Conservation (phyloP, 169 alveolate species). For the Miamiensis avidus region DNA sequence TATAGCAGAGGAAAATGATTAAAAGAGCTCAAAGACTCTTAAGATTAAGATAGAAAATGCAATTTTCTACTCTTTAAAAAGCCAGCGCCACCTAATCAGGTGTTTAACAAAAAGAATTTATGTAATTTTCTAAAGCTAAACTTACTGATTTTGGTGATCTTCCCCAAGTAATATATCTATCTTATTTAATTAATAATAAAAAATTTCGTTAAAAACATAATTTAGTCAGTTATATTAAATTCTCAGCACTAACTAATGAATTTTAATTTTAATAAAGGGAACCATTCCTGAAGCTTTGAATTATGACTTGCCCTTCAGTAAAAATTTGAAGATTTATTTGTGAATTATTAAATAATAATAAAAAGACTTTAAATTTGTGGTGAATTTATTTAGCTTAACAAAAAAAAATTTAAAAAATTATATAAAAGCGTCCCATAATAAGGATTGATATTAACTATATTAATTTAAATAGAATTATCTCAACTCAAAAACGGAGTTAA, state of each 20-base stretch:
- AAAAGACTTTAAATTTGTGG: background rate
- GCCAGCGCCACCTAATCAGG: background rate
- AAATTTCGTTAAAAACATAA: no score
- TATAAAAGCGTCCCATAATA: background rate
- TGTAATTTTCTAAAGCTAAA: slow-evolving; percentile 59
- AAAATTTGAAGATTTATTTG: slow-evolving; percentile 17
- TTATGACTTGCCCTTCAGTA: slow-evolving; percentile 70
- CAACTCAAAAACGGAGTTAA: slow-evolving; percentile 64
- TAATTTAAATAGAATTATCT: slow-evolving; percentile 41
- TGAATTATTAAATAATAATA: slow-evolving; percentile 12
- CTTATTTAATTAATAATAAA: no score
- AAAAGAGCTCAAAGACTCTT: background rate
- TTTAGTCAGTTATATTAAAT: no score
- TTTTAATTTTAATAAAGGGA: slow-evolving; percentile 39
- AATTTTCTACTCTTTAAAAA: background rate
- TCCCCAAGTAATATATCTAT: slow-evolving; percentile 27
- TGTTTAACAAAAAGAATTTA: slow-evolving; percentile 17
- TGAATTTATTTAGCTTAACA: slow-evolving; percentile 10
- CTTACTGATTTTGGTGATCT: slow-evolving; percentile 69
- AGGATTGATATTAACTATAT: background rate
- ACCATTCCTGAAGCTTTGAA: slow-evolving; percentile 81
- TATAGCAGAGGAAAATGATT: background rate
- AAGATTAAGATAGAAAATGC: background rate
- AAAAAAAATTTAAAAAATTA: background rate
- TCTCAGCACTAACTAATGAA: background rate